These are phyloP conservation scores for Mycena maculata DNA, from an alignment of 768 basidiomycete genomes.

Conservation along the genomic window DNA sequence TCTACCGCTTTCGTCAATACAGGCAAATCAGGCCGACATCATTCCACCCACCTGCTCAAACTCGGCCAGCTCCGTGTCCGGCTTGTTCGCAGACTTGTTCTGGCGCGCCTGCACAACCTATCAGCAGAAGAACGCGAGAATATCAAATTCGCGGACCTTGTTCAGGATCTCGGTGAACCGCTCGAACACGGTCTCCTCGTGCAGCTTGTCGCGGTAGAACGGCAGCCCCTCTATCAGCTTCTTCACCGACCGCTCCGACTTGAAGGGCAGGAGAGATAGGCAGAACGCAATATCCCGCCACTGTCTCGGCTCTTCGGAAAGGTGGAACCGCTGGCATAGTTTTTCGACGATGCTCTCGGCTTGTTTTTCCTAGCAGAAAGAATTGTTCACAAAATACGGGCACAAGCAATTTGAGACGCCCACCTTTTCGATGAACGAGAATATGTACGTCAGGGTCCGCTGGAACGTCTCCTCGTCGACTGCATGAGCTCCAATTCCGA, in stretches of 20 bases:
- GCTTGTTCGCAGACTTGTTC: constrained; percentile 93
- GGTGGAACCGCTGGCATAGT: constrained; percentile 93
- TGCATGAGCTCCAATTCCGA: constrained; percentile 90
- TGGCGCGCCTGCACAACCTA: constrained; percentile 72
- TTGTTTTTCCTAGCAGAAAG: constrained; percentile 85
- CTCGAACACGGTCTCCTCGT: constrained; percentile 84
- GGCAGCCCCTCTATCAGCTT: constrained; percentile 93
- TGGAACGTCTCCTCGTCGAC: constrained; percentile 95
- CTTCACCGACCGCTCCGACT: constrained; percentile 95
- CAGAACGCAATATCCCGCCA: constrained; percentile 99
- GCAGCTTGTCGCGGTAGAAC: constrained; percentile 95
- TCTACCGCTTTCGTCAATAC: constrained; percentile 56
- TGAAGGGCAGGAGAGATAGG: constrained; percentile 93
- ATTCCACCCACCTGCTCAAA: constrained; percentile 78
- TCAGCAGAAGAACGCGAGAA: not conserved
- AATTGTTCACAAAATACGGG: not conserved
- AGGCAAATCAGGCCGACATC: not conserved
- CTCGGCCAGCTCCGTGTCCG: constrained; percentile 93
- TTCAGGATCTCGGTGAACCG: constrained; percentile 91
- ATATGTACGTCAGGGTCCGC: constrained; percentile 94
- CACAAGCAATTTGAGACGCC: constrained; percentile 27
- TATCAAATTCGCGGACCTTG: constrained; percentile 64
- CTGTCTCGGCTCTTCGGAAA: constrained; percentile 89
- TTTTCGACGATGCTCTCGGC: constrained; percentile 98
- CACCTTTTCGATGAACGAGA: constrained; percentile 96